Conservation (phyloP, 2,329 filamentous ascomycete genomes). For the Stromatinia cepivora region DNA sequence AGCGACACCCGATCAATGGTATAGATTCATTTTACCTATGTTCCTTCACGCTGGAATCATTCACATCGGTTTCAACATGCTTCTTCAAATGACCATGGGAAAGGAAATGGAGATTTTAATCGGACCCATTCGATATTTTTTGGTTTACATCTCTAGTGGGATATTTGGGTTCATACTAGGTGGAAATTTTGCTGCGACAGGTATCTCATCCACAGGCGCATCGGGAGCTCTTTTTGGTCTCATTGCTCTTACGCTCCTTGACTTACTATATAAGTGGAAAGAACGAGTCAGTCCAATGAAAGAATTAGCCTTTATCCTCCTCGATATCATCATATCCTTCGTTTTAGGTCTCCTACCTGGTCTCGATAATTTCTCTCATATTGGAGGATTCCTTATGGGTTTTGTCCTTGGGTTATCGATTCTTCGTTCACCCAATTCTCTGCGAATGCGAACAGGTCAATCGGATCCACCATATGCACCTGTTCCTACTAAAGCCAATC, state of each 20-base stretch:
- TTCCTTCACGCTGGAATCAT: conserved; percentile 93
- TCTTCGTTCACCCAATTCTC: conserved; percentile 79
- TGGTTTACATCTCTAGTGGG: conserved; percentile 87
- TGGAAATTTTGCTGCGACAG: conserved; percentile 84
- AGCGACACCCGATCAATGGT: conserved; percentile 85
- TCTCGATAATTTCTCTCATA: conserved; percentile 95
- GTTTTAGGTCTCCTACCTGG: conserved; percentile 88
- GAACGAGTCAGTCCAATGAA: conserved; percentile 74
- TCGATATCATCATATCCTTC: conserved; percentile 88
- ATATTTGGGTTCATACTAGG: conserved; percentile 97
- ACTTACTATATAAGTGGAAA: conserved; percentile 90
- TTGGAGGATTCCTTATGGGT: conserved; percentile 93
- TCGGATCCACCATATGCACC: conserved; percentile 69
- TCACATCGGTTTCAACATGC: conserved; percentile 93
- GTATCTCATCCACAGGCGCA: conserved; percentile 81
- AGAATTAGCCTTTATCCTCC: conserved; percentile 81
- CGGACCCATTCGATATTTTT: conserved; percentile 79
- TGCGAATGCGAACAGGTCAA: conserved; percentile 72
- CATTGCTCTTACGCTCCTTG: conserved; percentile 82
- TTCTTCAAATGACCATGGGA: conserved; percentile 85
- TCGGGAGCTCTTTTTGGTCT: conserved; percentile 91
- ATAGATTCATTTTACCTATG: conserved; percentile 90
- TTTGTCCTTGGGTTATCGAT: conserved; percentile 83
- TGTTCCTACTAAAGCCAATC: conserved; percentile 50
- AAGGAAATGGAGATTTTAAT: conserved; percentile 92